Percentiles rank a stretch among this genome's conserved stretches.
Conservation (phyloP, 2,329 filamentous ascomycete species). For the Trichoderma polysporum region DNA sequence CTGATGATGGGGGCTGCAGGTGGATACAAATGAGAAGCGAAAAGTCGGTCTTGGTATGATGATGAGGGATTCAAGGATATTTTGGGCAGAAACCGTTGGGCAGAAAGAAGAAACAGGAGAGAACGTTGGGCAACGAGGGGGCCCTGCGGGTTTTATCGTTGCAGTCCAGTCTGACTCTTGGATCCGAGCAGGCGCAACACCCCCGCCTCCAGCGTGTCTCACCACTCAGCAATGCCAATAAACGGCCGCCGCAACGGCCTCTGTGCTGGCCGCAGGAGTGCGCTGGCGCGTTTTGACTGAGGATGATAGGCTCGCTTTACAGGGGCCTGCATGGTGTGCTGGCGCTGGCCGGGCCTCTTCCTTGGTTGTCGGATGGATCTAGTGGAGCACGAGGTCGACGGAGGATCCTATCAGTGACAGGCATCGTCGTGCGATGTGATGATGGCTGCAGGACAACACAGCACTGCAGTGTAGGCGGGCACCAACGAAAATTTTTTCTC, state of each 20-base stretch:
- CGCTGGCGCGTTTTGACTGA: constrained; percentile 46
- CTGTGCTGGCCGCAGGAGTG: constrained; percentile 50
- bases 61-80: constrained; percentile 24
- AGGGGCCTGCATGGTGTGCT: constrained; percentile 34
- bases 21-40: constrained; percentile 27
- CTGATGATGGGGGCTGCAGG: constrained; percentile 23
- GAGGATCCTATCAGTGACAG: constrained; percentile 46
- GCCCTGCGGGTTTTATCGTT: constrained; percentile 51
- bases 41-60: constrained; percentile 23
- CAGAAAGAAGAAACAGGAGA: constrained; percentile 36
- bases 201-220: constrained; percentile 29
- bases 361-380: constrained; percentile 39
- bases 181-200: constrained; percentile 24
- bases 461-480: constrained; percentile 36
- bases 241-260: constrained; percentile 32
- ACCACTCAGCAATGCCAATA: constrained; percentile 23
- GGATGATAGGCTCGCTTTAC: constrained; percentile 41
- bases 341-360: constrained; percentile 40
- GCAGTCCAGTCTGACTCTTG: constrained; percentile 31
- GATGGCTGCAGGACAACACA: constrained; percentile 48
- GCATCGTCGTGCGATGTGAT: constrained; percentile 33
- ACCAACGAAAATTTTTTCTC: constrained; percentile 21
- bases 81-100: constrained; percentile 44
- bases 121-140: constrained; percentile 45
- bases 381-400: constrained; percentile 30